Evolutionary conservation across 805 yeast genomes (phyloP), one percentile per base, ranked within the genome.

Genomic region (Ogataea trehaloabstinens): DNA sequence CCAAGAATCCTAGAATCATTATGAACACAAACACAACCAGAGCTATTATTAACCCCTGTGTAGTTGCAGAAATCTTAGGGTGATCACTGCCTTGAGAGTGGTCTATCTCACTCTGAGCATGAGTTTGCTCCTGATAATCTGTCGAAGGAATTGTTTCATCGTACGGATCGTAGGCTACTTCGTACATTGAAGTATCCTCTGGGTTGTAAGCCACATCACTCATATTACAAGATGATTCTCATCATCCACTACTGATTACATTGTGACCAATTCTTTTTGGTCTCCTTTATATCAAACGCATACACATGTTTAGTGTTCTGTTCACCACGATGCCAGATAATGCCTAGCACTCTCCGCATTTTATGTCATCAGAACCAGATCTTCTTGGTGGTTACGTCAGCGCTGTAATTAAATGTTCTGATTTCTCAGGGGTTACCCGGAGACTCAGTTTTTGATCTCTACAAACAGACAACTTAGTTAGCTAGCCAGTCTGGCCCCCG

Each of bases 381-480:
- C n/a, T n/a, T n/a, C n/a, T n/a, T n/a, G n/a, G n/a, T n/a, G n/a
- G n/a, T n/a, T n/a, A n/a, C n/a, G n/a, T n/a, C n/a, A n/a, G n/a
- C n/a, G n/a, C n/a, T n/a, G n/a, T n/a, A n/a, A n/a, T n/a, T n/a
- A n/a, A 11, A 7, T 8, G 30, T 27, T 27, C 30, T 27, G 15
- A n/a, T 27, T 15, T 27, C 6, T 7, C n/a, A 27, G 30, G 30
- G 30, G 30, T 27, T 27, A 27, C 30, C 30, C 30, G 30, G 30
- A 27, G 30, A 27, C 30, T 27, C 30, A 27, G 15, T n/a, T 27
- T 27, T 27, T 27, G 10, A 7, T 15, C 30, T 22, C 8, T 8
- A 12, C 11, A 8, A 22, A 12, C 25, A 22, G 12, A 22, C 12
- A 22, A 22, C n/a, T n/a, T n/a, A n/a, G n/a, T n/a, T n/a, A n/a